Base-by-base conservation (phyloP, 139 green algal genomes). In the Chlorella sp. region DNA sequence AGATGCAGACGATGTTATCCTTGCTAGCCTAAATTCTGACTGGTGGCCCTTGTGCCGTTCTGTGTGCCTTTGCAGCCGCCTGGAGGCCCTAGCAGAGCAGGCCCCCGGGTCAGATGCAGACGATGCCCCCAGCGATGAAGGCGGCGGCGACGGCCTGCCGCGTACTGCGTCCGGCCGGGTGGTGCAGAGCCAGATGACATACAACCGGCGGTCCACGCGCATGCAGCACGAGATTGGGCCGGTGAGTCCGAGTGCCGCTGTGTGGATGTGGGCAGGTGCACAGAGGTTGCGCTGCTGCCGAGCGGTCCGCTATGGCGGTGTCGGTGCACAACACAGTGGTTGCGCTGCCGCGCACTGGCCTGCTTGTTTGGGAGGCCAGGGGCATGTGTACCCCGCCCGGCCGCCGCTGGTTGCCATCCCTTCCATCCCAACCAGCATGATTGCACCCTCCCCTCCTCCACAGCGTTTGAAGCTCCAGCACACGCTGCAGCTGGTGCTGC, bases 401-500 rank as follows among this genome's bases (percentile, higher is more conserved):
- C n/a, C n/a, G n/a, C n/a, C n/a, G n/a, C n/a, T n/a, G 26, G 3
- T 40, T 40, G 22, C 34, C 46, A 20, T 32, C 48, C 36, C 26
- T 58, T 3, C 67, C 8, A 14, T 36, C 60, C 67, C 24, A n/a
- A n/a, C n/a, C n/a, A n/a, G n/a, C n/a, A n/a, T n/a, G n/a, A n/a
- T n/a, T n/a, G n/a, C n/a, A n/a, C n/a, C n/a, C n/a, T n/a, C n/a
- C n/a, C n/a, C n/a, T n/a, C n/a, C n/a, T 58, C 26, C 46, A 26
- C 80, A 91, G 88, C 43, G 43, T 14, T 43, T 89, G 80, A 68
- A 36, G 3, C 58, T 69, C 6, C 64, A 72, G 13, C 56, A 77
- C 36, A 82, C 76, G 17, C 84, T 91, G 54, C 51, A 30, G 22
- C 79, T 91, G 65, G 34, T 78, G 28, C 88, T 85, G 51, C 67